These are phyloP conservation scores for Orbilia oligospora DNA, from an alignment of 2,329 filamentous ascomycete species.

Conservation along the genomic window DNA sequence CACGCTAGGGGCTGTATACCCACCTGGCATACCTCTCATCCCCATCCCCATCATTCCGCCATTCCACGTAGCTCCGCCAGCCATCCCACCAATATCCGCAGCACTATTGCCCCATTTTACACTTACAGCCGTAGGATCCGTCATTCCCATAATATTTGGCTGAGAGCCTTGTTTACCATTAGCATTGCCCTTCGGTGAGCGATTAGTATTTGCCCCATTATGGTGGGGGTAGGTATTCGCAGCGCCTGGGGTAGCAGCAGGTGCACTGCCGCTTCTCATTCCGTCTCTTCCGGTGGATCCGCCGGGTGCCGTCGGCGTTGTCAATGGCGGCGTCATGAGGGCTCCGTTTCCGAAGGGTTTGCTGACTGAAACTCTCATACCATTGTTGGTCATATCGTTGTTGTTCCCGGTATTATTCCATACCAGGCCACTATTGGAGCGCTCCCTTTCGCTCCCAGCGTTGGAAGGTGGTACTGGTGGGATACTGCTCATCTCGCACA, in stretches of 20 bases:
- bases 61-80: slow-evolving; percentile 31
- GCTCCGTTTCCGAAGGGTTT: slow-evolving; percentile 56
- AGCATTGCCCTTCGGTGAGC: slow-evolving; percentile 39
- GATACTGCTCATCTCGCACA: slow-evolving; percentile 45
- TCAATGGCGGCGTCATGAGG: slow-evolving; percentile 56
- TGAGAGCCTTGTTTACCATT: slow-evolving; percentile 26
- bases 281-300: slow-evolving; percentile 32
- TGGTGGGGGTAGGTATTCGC: slow-evolving; percentile 42
- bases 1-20: slow-evolving; percentile 36
- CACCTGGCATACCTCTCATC: slow-evolving; percentile 47
- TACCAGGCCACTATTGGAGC: slow-evolving; percentile 26
- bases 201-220: slow-evolving; percentile 25
- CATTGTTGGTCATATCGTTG: slow-evolving; percentile 36
- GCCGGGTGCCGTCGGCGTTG: slow-evolving; percentile 36
- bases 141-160: slow-evolving; percentile 51
- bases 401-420: slow-evolving; percentile 26
- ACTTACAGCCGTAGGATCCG: slow-evolving; percentile 54
- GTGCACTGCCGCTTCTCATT: slow-evolving; percentile 48
- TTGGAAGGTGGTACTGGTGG: slow-evolving; percentile 14
- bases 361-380: slow-evolving; percentile 40
- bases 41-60: slow-evolving; percentile 49
- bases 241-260: slow-evolving; percentile 41
- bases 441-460: slow-evolving; percentile 4
- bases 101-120: slow-evolving; percentile 52
- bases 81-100: slow-evolving; percentile 34